Conservation (phyloP, 2,329 filamentous ascomycete species). For the Fusarium neocosmosporiellum region DNA sequence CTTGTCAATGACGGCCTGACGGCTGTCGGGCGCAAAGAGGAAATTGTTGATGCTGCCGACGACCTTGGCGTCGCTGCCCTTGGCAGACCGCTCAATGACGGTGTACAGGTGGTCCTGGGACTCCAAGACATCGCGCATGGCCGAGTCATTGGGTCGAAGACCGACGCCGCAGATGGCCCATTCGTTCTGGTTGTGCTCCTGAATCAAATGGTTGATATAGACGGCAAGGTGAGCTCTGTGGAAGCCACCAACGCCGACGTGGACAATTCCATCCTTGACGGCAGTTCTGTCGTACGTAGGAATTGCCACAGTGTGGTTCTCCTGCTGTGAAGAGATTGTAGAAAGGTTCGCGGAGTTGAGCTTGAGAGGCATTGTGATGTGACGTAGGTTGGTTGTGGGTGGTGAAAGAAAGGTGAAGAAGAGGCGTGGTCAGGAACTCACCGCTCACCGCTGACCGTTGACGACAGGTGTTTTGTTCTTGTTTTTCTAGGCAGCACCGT, state of each 20-base stretch:
- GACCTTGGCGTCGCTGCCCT: conserved; percentile 59
- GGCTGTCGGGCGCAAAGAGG: conserved; percentile 63
- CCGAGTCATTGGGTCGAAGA: conserved; percentile 60
- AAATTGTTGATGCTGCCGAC: conserved; percentile 65
- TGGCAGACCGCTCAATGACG: conserved; percentile 64
- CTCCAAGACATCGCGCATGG: conserved; percentile 62
- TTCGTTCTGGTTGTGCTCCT: conserved; percentile 56
- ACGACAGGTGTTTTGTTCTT: not conserved
- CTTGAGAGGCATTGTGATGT: conserved; percentile 39
- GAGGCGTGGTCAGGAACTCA: conserved; percentile 1
- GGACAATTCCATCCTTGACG: conserved; percentile 65
- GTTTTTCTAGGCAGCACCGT: conserved; percentile 29
- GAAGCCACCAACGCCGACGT: conserved; percentile 66
- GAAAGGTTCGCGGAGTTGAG: conserved; percentile 42
- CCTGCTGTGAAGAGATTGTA: conserved; percentile 37
- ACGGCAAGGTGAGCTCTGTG: conserved; percentile 65
- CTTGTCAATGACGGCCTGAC: conserved; percentile 63
- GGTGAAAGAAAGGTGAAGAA: conserved; percentile 13
- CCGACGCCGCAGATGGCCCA: conserved; percentile 65
- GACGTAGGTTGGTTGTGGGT: not conserved
- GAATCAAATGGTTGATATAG: conserved; percentile 61
- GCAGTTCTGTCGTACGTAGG: conserved; percentile 57
- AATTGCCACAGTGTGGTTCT: conserved; percentile 37
- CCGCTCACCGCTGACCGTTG: conserved; percentile 35
- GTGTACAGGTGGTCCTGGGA: conserved; percentile 65